Percentiles rank a stretch among this genome's conserved stretches.
phyloP scores from a whole-genome alignment of 192 early-diverging fungal genomes.

The Gamsiella multidivaricata region DNA sequence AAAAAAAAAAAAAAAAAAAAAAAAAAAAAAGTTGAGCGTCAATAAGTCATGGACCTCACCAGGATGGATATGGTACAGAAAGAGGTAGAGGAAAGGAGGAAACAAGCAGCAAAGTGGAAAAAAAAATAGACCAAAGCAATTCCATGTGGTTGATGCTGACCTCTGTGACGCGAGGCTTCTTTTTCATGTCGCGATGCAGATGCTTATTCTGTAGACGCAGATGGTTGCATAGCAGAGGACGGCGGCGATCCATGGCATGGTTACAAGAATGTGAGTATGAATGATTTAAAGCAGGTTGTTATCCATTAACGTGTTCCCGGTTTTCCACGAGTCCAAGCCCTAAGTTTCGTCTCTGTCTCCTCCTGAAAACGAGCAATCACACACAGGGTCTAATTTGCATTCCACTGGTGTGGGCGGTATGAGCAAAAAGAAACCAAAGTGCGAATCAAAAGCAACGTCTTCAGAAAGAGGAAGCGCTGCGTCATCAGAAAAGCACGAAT shows the following conservation, averaged over 20 bases:
- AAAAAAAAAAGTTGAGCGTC: neutral
- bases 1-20: neutral
- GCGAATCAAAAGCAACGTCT: too few relatives aligned
- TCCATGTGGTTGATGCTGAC: constrained; percentile 36
- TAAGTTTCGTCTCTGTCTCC: too few relatives aligned
- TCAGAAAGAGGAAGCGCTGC: too few relatives aligned
- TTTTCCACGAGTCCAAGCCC: too few relatives aligned
- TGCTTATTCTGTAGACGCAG: constrained; percentile 52
- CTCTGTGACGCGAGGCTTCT: constrained; percentile 59
- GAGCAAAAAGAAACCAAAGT: too few relatives aligned
- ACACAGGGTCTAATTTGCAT: too few relatives aligned
- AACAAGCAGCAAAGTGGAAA: constrained; percentile 4
- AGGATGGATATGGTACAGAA: too few relatives aligned
- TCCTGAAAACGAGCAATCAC: too few relatives aligned
- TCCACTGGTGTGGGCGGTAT: too few relatives aligned
- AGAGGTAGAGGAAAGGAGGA: neutral
- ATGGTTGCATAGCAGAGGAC: constrained; percentile 4
- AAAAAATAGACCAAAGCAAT: neutral
- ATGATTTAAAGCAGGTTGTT: constrained; percentile 5
- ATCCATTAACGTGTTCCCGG: neutral
- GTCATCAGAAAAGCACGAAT: too few relatives aligned
- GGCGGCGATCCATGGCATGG: constrained; percentile 12
- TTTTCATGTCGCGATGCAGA: constrained; percentile 62
- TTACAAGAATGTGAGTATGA: constrained; percentile 29
- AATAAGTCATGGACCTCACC: neutral